A percentile compares a stretch with the other conserved stretches of the same genome.
phyloP scores from a whole-genome alignment of 108 stramenopile species.

The Cyclotella distinguenda region DNA sequence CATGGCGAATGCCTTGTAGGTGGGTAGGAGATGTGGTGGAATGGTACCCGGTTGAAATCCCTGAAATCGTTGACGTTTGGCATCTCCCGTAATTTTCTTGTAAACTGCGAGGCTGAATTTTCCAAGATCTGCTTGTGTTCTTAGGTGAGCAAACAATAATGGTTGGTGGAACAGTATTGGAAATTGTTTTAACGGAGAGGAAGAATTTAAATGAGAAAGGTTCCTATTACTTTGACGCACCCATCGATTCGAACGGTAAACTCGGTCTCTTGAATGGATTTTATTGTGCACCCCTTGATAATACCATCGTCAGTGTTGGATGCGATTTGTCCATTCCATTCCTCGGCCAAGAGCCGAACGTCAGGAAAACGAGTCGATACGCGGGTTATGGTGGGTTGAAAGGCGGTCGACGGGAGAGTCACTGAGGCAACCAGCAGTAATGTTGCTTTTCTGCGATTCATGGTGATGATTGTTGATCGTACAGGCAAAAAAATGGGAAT shows the following conservation, averaged over 20 bases:
- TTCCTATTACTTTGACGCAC: too few relatives aligned
- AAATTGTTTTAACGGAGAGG: neutral
- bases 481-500: too few relatives aligned
- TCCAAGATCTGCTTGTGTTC: conserved; percentile 75
- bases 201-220: too few relatives aligned
- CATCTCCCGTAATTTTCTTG: conserved; percentile 71
- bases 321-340: conserved; percentile 70
- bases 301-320: conserved; percentile 50
- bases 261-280: conserved; percentile 57
- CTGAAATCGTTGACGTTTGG: conserved; percentile 71
- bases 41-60: conserved; percentile 85
- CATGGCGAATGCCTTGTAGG: conserved; percentile 81
- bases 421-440: neutral
- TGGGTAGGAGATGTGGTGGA: conserved; percentile 74
- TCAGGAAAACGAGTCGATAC: neutral
- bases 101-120: conserved; percentile 73
- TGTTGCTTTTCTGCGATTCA: too few relatives aligned
- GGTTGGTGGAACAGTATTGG: too few relatives aligned
- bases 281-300: conserved; percentile 62
- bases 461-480: too few relatives aligned
- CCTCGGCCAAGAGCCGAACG: conserved; percentile 2
- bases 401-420: neutral
- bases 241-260: conserved; percentile 76
- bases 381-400: neutral
- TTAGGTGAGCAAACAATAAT: too few relatives aligned